phyloP scores from a whole-genome alignment of 1,139 yeast species.

The Sugiyamaella castrensis region DNA sequence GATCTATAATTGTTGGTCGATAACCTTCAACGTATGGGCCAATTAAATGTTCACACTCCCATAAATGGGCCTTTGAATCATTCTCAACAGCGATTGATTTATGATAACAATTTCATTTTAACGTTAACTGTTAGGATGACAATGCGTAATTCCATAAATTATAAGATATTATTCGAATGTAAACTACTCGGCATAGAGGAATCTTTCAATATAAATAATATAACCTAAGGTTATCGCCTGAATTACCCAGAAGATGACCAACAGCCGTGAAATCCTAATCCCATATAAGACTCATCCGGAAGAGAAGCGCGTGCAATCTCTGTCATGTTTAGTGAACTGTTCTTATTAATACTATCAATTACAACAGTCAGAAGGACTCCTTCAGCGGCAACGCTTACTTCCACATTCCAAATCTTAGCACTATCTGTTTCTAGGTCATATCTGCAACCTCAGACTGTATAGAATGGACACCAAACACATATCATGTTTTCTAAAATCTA shows the following conservation, averaged over 20 bases:
- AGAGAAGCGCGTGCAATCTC: slow-evolving; percentile 19
- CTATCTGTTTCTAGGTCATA: slow-evolving; percentile 11
- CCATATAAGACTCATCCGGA: slow-evolving; percentile 17
- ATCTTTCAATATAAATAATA: too few relatives aligned
- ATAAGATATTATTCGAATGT: too few relatives aligned
- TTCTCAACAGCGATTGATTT: too few relatives aligned
- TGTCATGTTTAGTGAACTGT: slow-evolving; percentile 18
- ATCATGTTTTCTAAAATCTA: slow-evolving; percentile 10
- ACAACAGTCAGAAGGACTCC: slow-evolving; percentile 20
- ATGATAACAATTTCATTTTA: too few relatives aligned
- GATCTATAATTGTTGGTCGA: slow-evolving; percentile 54
- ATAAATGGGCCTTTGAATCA: slow-evolving; percentile 55
- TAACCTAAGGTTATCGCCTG: too few relatives aligned
- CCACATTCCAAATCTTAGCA: slow-evolving; percentile 17
- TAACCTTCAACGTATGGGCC: slow-evolving; percentile 51
- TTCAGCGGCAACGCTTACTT: slow-evolving; percentile 20
- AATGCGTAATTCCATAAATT: too few relatives aligned
- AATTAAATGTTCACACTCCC: slow-evolving; percentile 36
- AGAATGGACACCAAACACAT: slow-evolving; percentile 19
- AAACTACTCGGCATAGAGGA: too few relatives aligned
- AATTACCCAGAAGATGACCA: not conserved
- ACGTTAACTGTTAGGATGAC: too few relatives aligned
- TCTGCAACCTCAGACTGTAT: slow-evolving; percentile 9
- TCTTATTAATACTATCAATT: slow-evolving; percentile 14
- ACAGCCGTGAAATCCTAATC: slow-evolving; percentile 28